Evolutionary conservation across 2,329 filamentous ascomycete species (phyloP), one percentile per base, ranked within the genome.

Genomic region (Teratosphaeria nubilosa): DNA sequence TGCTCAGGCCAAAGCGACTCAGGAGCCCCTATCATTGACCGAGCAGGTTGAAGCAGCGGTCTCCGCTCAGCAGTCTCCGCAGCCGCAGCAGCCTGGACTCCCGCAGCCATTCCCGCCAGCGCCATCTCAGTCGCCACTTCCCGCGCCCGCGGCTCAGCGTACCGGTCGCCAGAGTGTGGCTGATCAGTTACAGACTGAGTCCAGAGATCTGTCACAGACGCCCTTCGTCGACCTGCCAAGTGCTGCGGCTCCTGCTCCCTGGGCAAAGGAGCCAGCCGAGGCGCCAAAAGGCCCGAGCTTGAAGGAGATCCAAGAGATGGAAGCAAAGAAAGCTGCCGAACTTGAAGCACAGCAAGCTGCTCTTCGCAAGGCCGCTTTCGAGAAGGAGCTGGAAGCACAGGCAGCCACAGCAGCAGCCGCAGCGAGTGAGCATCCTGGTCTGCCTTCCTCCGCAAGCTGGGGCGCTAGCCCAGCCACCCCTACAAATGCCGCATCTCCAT

Each of bases 301-400:
- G 62, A 95, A 91, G 75, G 91, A 99, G 70, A 99, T 99, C 25
- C 94, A 99, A 72, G 92, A 96, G 73, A 87, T 90, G 4, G 94
- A 99, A 73, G 92, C 92, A 37, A 90, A 88, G 69, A 95, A 94
- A 72, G 91, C 91, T 11, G 92, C 92, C 55, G 89, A 95, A 74
- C 86, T 84, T 13, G 92, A 97, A 69, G 90, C 94, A 69, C 77
- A 85, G 56, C 90, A 89, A 16, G 85, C 86, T 37, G 87, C 89
- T 50, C 82, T 87, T 60, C 87, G 91, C 65, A 89, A 88, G 65
- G 86, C 86, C 53, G 81, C 85, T 16, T 82, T 90, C 10, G 91
- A 97, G 73, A 89, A 90, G 70, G 92, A 97, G 69, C 75, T 86
- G 76, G 83, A 75, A 73, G 81, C 58, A 74, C 74, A 87, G 3